phyloP scores from a whole-genome alignment of 2,329 filamentous ascomycete genomes.

The Tolypocladium tropicale region DNA sequence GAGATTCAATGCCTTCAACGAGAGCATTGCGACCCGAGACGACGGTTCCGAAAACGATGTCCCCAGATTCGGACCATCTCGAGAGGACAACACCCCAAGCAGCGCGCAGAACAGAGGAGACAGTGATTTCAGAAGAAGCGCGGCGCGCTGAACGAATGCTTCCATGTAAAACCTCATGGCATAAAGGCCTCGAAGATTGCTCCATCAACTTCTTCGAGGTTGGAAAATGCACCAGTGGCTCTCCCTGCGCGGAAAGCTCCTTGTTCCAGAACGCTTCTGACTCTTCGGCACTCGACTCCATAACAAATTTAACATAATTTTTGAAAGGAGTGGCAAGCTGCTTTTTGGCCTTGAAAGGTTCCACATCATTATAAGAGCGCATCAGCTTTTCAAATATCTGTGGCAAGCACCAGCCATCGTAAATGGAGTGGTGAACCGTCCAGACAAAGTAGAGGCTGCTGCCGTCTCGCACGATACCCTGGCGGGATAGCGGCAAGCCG shows the following conservation, averaged over 20 bases:
- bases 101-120: background rate
- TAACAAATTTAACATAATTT: background rate
- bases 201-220: background rate
- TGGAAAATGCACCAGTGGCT: background rate
- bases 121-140: background rate
- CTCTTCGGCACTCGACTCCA: background rate
- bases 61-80: background rate
- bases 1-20: background rate
- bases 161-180: background rate
- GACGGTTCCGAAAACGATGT: background rate
- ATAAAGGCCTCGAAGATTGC: background rate
- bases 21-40: background rate
- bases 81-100: background rate
- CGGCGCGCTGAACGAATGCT: background rate
- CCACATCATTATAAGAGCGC: background rate
- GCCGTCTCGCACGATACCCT: background rate
- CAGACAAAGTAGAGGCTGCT: background rate
- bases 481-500: background rate
- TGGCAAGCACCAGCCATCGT: conserved; percentile 1
- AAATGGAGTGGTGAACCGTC: background rate
- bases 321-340: background rate
- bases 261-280: background rate
- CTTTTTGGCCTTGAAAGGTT: too few relatives aligned
- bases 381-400: background rate
- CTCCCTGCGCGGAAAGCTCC: background rate